Base-by-base conservation (phyloP, 2,329 filamentous ascomycete genomes). In the Elsinoe fawcettii region DNA sequence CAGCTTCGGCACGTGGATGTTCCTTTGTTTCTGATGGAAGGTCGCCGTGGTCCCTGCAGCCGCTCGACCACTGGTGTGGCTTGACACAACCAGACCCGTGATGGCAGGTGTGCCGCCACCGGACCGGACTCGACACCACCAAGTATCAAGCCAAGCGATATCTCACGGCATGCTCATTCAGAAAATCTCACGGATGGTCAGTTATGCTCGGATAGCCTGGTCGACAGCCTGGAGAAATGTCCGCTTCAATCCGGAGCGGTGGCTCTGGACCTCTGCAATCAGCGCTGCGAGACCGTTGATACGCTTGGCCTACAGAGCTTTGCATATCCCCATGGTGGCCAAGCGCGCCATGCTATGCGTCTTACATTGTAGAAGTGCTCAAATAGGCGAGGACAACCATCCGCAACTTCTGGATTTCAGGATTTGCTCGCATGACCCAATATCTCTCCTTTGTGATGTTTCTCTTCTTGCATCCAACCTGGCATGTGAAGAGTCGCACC, bases 61-160 rank as follows among this genome's bases (percentile, higher is more conserved):
- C 11, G 20, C 41, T 46, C 41, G 41, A 12, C 41, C 14, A 7
- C 18, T 46, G 41, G 41, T 46, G 41, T 46, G 41, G 22, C 20
- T 25, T 46, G 41, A 46, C 41, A 46, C 41, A 46, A 46, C 20
- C 41, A 46, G 41, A 46, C 41, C 41, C 41, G 23, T 27, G 41
- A 46, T n/a, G 41, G 41, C 41, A 46, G 41, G 20, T 25, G 41
- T 46, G 20, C 41, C 41, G 39, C 39, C 39, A 43, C 39, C 5
- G 9, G 20, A 20, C 39, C 39, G 22, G 39, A 43, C 39, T 43
- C 25, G 18, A 8, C 12, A n/a, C 3, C 20, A 23, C 11, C 41
- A 12, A 23, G 20, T n/a, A 25, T 14, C 20, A 2, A 18, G 20
- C 41, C 41, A 46, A 46, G 41, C 4, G 34, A 37, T 30, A 30